Evolutionary conservation across 2,329 filamentous ascomycete genomes (phyloP).

Genomic region (Beauveria sp.): DNA sequence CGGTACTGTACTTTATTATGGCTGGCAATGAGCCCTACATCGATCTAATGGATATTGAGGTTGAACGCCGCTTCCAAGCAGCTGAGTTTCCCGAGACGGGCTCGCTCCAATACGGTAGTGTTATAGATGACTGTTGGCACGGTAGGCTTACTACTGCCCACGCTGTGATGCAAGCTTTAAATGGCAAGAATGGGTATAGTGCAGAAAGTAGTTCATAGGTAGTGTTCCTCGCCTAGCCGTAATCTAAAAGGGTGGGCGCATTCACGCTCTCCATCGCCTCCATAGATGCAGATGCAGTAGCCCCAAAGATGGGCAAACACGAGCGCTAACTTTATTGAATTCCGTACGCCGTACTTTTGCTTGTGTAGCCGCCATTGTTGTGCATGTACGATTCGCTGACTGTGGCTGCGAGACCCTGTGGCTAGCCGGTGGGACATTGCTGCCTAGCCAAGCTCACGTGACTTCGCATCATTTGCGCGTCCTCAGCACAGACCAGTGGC

Average conservation of each 20-base stretch:
- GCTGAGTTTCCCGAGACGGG: background rate
- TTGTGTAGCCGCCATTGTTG: no score
- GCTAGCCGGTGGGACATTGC: background rate
- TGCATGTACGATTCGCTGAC: background rate
- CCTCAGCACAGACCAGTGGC: background rate
- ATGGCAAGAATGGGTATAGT: background rate
- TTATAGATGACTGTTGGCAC: constrained; percentile 1
- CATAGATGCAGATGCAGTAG: no score
- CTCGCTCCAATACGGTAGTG: background rate
- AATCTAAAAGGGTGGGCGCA: no score
- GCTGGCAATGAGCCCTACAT: constrained; percentile 23
- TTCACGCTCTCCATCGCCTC: no score
- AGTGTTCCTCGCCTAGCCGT: background rate
- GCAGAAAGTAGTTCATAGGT: background rate
- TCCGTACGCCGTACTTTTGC: no score
- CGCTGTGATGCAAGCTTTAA: background rate
- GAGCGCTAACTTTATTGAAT: no score
- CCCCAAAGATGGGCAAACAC: no score
- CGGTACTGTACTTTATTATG: constrained; percentile 28
- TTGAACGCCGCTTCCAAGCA: constrained; percentile 14
- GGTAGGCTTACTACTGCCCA: background rate
- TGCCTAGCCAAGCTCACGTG: background rate
- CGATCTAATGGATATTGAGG: constrained; percentile 22
- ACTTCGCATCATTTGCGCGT: constrained; percentile 9
- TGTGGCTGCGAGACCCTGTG: background rate